Evolutionary conservation across 2,329 filamentous ascomycete species (phyloP), one percentile per base, ranked within the genome.

Genomic region (Hymenoscyphus albidus): DNA sequence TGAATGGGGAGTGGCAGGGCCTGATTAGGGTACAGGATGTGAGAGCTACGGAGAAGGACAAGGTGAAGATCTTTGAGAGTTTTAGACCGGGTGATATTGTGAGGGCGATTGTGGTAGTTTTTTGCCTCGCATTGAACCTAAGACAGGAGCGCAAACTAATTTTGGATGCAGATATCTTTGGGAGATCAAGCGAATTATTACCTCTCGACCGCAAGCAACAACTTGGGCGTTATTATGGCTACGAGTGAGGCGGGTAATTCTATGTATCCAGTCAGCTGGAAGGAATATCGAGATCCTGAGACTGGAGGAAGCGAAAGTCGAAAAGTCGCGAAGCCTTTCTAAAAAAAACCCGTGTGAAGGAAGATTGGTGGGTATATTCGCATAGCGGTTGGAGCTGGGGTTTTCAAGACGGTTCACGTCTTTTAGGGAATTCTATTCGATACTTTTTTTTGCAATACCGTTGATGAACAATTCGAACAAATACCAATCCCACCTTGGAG

Each of bases 181-280:
- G 95, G 95, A 44, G 95, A 99, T 75, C 93, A 98, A 79, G 88
- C 90, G 60, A 96, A 92, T 73, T 99, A 98, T 77, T 99, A 97
- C 77, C 83, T 96, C n/a, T 91, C 89, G 32, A 99, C 95, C 1
- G 92, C 93, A 35, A 87, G 87, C 70, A 98, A 99, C 77, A 91
- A 96, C 75, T 82, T 96, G 51, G 95, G 95, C 2, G 94, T 98
- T 65, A 91, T 99, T 48, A 91, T 98, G 87, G 95, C 94, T 10
- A 89, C 86, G 71, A 96, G 92, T 75, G 92, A 96, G 76, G 85
- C 85, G 2, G 93, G 93, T 0, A 94, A 96, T 78, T 85, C 90
- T 72, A 96, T 98, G 93, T 90, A 90, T 73, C 94, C 95, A 1
- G 85, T 96, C 63, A 96, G 89, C 77, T 99, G 95, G 95, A 96